Conservation (phyloP, 345 rosid species). For the Turnera subulata region DNA sequence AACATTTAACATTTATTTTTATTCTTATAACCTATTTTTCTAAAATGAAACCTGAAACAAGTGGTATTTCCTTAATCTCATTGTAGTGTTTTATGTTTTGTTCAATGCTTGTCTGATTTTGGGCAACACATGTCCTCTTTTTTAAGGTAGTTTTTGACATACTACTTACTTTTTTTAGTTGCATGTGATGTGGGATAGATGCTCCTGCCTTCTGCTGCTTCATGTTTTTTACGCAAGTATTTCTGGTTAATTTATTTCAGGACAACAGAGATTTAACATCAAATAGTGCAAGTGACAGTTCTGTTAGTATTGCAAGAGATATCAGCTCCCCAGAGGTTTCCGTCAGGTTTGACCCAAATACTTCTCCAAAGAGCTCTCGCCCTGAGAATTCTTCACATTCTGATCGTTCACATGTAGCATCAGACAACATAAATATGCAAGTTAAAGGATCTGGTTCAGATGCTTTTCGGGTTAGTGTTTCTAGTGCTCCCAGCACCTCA, state of each 20-base stretch:
- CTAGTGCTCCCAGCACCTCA: conserved; percentile 90
- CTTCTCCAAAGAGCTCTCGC: conserved; percentile 51
- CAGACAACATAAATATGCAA: conserved; percentile 75
- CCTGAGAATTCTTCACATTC: conserved; percentile 57
- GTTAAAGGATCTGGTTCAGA: conserved; percentile 82
- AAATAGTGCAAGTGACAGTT: conserved; percentile 80
- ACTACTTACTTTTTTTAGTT: not conserved
- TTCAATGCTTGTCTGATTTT: not conserved
- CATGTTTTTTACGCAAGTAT: conserved; percentile 3
- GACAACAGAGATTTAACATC: conserved; percentile 83
- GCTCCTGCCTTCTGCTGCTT: not conserved
- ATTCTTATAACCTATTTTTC: not conserved
- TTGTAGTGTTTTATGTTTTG: no score
- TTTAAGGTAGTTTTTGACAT: not conserved
- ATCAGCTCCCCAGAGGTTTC: conserved; percentile 61
- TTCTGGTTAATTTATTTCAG: conserved; percentile 43
- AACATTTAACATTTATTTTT: not conserved
- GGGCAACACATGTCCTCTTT: not conserved
- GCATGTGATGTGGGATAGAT: not conserved
- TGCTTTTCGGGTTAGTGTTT: conserved; percentile 90
- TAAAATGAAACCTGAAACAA: not conserved
- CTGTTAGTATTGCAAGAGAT: conserved; percentile 62
- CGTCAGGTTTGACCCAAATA: conserved; percentile 39
- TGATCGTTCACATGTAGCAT: conserved; percentile 87
- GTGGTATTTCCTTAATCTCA: no score